Conservation (phyloP, 106 monocot genomes). For the Apostasia shenzhenica region DNA sequence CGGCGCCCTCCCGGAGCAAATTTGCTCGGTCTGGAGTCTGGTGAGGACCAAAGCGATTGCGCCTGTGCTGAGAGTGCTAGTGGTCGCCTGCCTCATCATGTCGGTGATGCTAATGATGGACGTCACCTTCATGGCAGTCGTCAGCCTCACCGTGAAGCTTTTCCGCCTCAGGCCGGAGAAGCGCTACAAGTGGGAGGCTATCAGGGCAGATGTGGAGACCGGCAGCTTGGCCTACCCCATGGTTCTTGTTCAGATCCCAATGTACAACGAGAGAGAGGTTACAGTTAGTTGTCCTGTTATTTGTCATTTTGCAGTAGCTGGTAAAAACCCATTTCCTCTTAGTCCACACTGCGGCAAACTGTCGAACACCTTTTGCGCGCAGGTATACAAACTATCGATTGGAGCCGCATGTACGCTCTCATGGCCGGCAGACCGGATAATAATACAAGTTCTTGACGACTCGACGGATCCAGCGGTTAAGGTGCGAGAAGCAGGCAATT, state of each 20-base stretch:
- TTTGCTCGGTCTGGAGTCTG: neutral
- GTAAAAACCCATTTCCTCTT: no score
- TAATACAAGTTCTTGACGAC: conserved; percentile 49
- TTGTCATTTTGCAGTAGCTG: no score
- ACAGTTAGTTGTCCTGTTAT: no score
- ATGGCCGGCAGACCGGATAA: conserved; percentile 44
- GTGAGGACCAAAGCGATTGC: conserved; percentile 11
- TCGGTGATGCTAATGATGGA: conserved; percentile 36
- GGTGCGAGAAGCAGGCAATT: conserved; percentile 7
- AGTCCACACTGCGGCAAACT: no score
- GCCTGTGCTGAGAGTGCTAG: conserved; percentile 20
- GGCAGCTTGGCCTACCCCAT: conserved; percentile 2
- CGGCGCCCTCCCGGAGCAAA: no score
- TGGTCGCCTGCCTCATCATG: conserved; percentile 25
- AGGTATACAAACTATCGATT: conserved; percentile 54
- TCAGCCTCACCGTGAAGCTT: conserved; percentile 26
- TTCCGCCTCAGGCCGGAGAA: conserved; percentile 25
- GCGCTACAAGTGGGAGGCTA: conserved; percentile 33
- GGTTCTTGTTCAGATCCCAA: no score
- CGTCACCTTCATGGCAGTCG: conserved; percentile 22
- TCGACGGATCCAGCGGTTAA: conserved; percentile 43
- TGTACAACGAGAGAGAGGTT: no score
- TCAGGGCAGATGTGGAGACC: conserved; percentile 12
- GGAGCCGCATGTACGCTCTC: conserved; percentile 37
- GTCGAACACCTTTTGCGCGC: no score